These are phyloP conservation scores for Geotrichum fermentans DNA, from an alignment of 1,139 yeast genomes.

Conservation along the genomic window DNA sequence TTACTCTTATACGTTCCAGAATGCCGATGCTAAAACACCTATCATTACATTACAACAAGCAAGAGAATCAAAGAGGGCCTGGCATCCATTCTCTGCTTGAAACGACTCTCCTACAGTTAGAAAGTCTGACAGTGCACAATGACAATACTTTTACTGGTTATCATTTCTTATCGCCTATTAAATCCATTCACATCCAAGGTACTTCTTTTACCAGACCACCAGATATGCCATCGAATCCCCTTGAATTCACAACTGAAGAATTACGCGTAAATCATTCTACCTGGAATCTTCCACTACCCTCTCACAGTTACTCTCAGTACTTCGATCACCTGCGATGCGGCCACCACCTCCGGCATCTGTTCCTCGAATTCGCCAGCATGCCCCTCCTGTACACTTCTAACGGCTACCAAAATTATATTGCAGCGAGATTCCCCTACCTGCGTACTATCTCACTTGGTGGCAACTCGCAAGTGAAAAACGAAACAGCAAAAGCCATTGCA, in stretches of 20 bases:
- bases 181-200: neutral
- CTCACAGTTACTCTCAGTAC: neutral
- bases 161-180: neutral
- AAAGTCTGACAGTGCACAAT: neutral
- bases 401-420: constrained; percentile 6
- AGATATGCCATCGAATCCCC: neutral
- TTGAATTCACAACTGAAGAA: constrained; percentile 1
- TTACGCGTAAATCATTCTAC: constrained; percentile 3
- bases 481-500: constrained; percentile 17
- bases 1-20: neutral
- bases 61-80: neutral
- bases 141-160: neutral
- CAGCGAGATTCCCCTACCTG: constrained; percentile 8
- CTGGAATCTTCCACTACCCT: neutral
- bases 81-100: neutral
- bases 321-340: constrained; percentile 12
- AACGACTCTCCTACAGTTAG: neutral
- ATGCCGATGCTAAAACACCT: neutral
- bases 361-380: constrained; percentile 10
- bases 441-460: constrained; percentile 15
- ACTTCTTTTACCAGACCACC: neutral
- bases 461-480: constrained; percentile 6
- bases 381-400: constrained; percentile 1
- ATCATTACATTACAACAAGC: neutral
- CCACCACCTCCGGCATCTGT: constrained; percentile 6